Evolutionary conservation across 1,284 basidiomycete genomes (phyloP), one percentile per base, ranked within the genome.

Genomic region (Rhodotorula sp.): DNA sequence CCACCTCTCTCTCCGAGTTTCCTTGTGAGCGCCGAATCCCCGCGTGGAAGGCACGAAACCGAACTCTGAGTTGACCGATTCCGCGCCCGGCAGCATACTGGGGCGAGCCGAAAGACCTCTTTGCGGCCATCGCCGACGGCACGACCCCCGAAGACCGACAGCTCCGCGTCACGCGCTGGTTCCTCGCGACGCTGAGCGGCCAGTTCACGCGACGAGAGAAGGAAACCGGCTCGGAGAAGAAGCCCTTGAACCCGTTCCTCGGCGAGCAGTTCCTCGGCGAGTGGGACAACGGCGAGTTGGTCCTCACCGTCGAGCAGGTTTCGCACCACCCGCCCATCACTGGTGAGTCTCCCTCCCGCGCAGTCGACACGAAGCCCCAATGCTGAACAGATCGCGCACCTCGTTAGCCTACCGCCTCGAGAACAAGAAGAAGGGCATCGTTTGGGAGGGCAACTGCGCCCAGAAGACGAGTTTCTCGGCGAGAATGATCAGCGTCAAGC

Each of bases 291-390:
- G 88, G 87, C n/a, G 88, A 90, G 31, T 92, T 92, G n/a, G 86
- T 90, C 80, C 86, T 99, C 45, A 86, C 91, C 52, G 92, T 95
- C n/a, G 95, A 99, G 84, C 95, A 99, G 82, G 95, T 97, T 64
- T 95, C 93, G 43, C 94, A 95, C 79, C 93, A 95, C 81, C 93
- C 93, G 47, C 77, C 71, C 52, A 66, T 78, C 47, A 76, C 62
- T 21, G 62, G 62, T 48, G 26, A 54, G 62, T 52, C 26, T 48
- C 19, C 8, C 15, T 47, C 49, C 21, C 19, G 26, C 18, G 21
- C 6, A n/a, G 43, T 3, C 21, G 23, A 26, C 38, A 26, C 38
- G 6, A 3, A 45, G 4, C 48, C n/a, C 50, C 12, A 43, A 50
- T 16, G 28, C 56, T 49, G n/a, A 26, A 31, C 45, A 23, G 6